Evolutionary conservation across 2,329 filamentous ascomycete genomes (phyloP), one percentile per base, ranked within the genome.

Genomic region (Trichoderma oligosporum): DNA sequence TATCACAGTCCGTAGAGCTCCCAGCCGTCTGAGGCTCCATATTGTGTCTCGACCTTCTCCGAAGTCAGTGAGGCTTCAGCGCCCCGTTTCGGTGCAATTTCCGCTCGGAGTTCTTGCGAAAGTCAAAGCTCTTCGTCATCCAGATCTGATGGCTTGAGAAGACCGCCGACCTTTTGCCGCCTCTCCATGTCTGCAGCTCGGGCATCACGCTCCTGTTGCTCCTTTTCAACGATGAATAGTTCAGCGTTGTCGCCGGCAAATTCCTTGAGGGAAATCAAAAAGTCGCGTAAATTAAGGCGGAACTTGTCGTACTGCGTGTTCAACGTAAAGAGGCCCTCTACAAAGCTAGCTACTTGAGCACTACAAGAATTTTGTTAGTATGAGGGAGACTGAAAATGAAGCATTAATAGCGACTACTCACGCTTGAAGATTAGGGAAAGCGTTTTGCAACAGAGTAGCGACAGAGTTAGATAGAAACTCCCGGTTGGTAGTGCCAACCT

Each of bases 81-180:
- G 41, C 64, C 63, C 61, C 69, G 68, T 55, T 62, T 68, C 59
- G 78, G 78, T 59, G 76, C 74, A 69, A 79, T 81, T 72, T 89
- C 86, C 54, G 75, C 79, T 65, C 85, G 77, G 45, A 89, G 73
- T 71, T 90, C 86, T 71, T 84, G 73, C 42, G 83, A 76, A 62
- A 92, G 89, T 96, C 91, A 97, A 74, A 92, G 81, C 75, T 92
- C 88, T 68, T 93, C 89, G 66, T 93, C 89, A 63, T 91, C 93
- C 70, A 99, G 83, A 72, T 99, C 94, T n/a, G 91, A 94, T 48
- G 94, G 95, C 80, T 99, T 97, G 68, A 99, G 80, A 61, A 99
- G 80, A 68, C 95, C 94, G 64, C 94, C 92, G 56, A 99, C 91
- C 80, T 96, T 97, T 76, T 93, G 89, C 61, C 90, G 86, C 64